Base-by-base conservation (phyloP, 1,284 basidiomycete species). In the Veloboletus limbatus region DNA sequence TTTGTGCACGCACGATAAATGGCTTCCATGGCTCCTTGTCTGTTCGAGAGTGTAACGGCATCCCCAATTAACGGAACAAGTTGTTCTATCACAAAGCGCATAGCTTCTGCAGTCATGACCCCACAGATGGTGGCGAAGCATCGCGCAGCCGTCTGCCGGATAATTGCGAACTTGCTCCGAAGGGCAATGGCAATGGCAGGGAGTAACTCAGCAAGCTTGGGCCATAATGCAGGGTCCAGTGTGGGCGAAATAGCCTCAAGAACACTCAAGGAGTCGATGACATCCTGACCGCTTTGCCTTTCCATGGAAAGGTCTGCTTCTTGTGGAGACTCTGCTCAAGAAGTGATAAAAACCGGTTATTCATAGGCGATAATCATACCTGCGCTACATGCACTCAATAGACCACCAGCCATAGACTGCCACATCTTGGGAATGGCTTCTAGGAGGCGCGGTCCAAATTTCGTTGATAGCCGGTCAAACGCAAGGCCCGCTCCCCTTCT, bases 201-300 rank as follows among this genome's bases (percentile, higher is more conserved):
- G 54, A 98, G 86, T 14, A 94, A 75, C 43, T 81, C 77, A 4
- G 73, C 66, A 28, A 98, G 75, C 50, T 79, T 84, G 3, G 76
- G 71, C 71, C 88, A 83, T 2, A 97, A 75, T 2, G 77, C 72
- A 33, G 78, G 67, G 54, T 93, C 82, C 37, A 99, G 76, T 17
- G 86, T 80, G 1, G 89, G 86, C 5, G 86, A 79, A 35, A 93
- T 77, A 16, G 89, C 86, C 54, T 92, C 88, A 10, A 99, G 73
- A 27, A 97, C 88, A 42, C 95, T 95, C 43, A 98, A 76, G 3
- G 88, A 88, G 69, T 99, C 97, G 49, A 99, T 85, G 22, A 98
- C 79, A 58, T 93, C 88, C 68, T 99, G 97, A 1, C 94, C 96
- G 50, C 73, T 77, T 47, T 82, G 78, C 59, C 81, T 81, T 53